Evolutionary conservation across 768 basidiomycete genomes (phyloP), one percentile per base, ranked within the genome.

Genomic region (Rhodocollybia butyracea): DNA sequence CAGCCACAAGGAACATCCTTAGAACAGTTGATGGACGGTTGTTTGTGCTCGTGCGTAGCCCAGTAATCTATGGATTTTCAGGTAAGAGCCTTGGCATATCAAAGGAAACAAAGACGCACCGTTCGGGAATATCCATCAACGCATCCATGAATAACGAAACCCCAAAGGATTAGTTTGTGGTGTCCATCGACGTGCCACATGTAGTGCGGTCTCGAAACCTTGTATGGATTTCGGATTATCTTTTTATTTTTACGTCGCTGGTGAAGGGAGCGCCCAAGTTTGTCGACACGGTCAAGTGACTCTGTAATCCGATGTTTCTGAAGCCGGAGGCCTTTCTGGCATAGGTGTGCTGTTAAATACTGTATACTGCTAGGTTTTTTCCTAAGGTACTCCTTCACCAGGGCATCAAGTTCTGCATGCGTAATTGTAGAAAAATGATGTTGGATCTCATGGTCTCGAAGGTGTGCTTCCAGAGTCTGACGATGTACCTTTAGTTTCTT

Each of bases 111-210:
- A 41, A 11, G 26, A 55, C 61, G n/a, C 41, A 70, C 69, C 17
- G 63, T 69, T 10, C 64, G 59, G 51, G 59, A 63, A 57, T 63
- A 70, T 0, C 71, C 71, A 59, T 73, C 68, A 40, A 66, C 54
- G 47, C 64, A 55, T 0, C 66, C 64, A 54, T 69, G 67, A 22
- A 68, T 63, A 11, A 68, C 62, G 55, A 68, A 57, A 17, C 65
- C 67, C 61, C 63, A 69, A 1, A 41, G 47, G 27, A 67, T 67
- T 1, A 69, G n/a, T n/a, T n/a, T n/a, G n/a, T n/a, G n/a, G n/a
- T n/a, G n/a, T n/a, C n/a, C n/a, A n/a, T n/a, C n/a, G 53, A 64
- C 19, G 31, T 68, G 66, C 66, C 66, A 68, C 1, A 65, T 32
- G 1, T 57, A 59, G 58, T 67, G 54, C 5, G 63, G 63, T 5